These are phyloP conservation scores for Gentiana straminea DNA, from an alignment of 257 asterid genomes.

Conservation along the genomic window DNA sequence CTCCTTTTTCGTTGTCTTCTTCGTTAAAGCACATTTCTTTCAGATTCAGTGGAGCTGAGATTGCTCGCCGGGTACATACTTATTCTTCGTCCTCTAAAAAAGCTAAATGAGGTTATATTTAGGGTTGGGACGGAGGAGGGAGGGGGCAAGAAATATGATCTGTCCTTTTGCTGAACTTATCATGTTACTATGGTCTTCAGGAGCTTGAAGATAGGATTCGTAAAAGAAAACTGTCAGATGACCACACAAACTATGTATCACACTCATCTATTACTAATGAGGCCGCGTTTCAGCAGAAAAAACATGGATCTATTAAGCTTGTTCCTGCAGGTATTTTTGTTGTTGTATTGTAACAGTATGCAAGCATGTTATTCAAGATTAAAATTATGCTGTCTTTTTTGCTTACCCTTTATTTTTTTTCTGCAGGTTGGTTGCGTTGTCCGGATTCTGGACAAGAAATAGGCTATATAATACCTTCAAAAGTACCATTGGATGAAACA, in stretches of 20 bases:
- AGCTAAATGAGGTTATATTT: too few species aligned
- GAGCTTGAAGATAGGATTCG: slow-evolving; percentile 90
- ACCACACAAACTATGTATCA: slow-evolving; percentile 44
- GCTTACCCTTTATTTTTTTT: too few species aligned
- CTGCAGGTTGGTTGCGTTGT: slow-evolving; percentile 91
- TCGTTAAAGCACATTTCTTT: too few species aligned
- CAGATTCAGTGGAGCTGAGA: slow-evolving; percentile 26
- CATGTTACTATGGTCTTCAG: slow-evolving; percentile 17
- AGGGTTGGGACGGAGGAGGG: background rate
- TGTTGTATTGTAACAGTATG: too few species aligned
- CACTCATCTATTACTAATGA: slow-evolving; percentile 43
- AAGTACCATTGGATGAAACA: slow-evolving; percentile 84
- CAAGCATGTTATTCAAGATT: too few species aligned
- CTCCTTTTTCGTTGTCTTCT: too few species aligned
- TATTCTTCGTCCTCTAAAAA: background rate
- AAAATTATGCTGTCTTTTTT: too few species aligned
- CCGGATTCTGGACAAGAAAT: slow-evolving; percentile 74
- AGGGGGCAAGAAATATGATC: too few species aligned
- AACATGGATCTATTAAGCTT: slow-evolving; percentile 49
- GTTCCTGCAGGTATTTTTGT: slow-evolving; percentile 59
- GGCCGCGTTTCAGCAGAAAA: slow-evolving; percentile 37
- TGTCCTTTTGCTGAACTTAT: too few species aligned
- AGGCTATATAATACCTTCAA: slow-evolving; percentile 72
- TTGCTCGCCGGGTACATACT: slow-evolving; percentile 56
- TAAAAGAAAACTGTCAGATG: slow-evolving; percentile 59